phyloP scores from a whole-genome alignment of 1,139 yeast species.

The Hyphopichia burtonii region DNA sequence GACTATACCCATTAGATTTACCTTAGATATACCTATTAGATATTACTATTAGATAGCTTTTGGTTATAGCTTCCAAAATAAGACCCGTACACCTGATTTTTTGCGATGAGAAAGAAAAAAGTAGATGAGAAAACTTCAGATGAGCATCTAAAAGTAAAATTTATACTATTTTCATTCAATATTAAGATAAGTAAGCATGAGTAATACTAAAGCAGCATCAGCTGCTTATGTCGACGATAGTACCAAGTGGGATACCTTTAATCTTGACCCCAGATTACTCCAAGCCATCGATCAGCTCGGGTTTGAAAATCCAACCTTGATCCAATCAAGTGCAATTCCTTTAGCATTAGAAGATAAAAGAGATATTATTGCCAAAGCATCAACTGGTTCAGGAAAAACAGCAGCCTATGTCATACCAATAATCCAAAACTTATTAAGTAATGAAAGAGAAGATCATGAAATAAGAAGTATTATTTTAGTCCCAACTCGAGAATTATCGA shows the following conservation, averaged over 20 bases:
- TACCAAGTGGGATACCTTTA: slow-evolving; percentile 67
- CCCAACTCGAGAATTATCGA: slow-evolving; percentile 83
- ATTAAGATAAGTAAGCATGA: slow-evolving; percentile 2
- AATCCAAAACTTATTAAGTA: slow-evolving; percentile 59
- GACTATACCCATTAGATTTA: too few relatives aligned
- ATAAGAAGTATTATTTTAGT: slow-evolving; percentile 66
- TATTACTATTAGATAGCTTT: too few relatives aligned
- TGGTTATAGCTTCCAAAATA: not conserved
- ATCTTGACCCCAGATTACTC: slow-evolving; percentile 73
- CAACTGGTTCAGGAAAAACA: slow-evolving; percentile 91
- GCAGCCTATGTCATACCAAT: slow-evolving; percentile 83
- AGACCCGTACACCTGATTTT: not conserved
- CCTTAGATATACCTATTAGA: too few relatives aligned
- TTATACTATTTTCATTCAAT: not conserved
- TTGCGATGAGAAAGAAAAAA: not conserved
- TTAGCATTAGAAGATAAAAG: slow-evolving; percentile 82
- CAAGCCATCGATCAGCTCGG: slow-evolving; percentile 87
- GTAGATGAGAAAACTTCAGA: not conserved
- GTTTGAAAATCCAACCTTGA: slow-evolving; percentile 80
- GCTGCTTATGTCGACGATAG: slow-evolving; percentile 69
- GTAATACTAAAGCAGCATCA: slow-evolving; percentile 43
- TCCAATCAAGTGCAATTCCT: slow-evolving; percentile 91
- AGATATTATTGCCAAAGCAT: slow-evolving; percentile 84
- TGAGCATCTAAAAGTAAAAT: not conserved
- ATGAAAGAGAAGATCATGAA: slow-evolving; percentile 21